Evolutionary conservation across 2,329 filamentous ascomycete species (phyloP), one percentile per base, ranked within the genome.

Genomic region (Clarireedia monteithiana): DNA sequence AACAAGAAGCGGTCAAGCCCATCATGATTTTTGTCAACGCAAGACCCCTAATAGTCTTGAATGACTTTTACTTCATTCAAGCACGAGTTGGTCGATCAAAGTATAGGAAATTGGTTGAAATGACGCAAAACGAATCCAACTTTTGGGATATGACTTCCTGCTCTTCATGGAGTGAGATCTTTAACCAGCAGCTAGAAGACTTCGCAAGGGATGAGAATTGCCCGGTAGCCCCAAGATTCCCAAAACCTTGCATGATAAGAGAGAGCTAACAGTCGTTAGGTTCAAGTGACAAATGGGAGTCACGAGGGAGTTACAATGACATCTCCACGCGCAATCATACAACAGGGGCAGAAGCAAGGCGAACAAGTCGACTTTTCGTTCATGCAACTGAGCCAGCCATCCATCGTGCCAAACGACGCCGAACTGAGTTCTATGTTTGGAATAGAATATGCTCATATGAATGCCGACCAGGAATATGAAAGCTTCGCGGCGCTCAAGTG

Each of bases 11-110:
- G 66, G 64, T 68, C 64, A 67, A 55, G 56, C 40, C 38, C 60
- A 59, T 62, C 54, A 64, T 20, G 55, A 68, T 69, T 62, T 59
- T 67, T 64, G 67, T 65, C 54, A 65, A 66, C 61, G 64, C 60
- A 61, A 54, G 59, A 44, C 62, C 63, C 64, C 62, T 63, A 56
- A 27, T 44, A 63, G 61, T 66, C 59, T 65, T 59, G 59, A 62
- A 64, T 53, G 60, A 59, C 58, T 63, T 64, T 59, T 56, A 56
- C 62, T 64, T 67, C 65, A 62, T 67, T 50, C 52, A 60, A 50
- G 48, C 42, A 53, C 55, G 62, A 36, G 59, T 58, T 62, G 42
- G 55, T 53, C 59, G 64, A 24, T 46, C 57, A 39, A 50, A 62
- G 56, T 60, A 65, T 60, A 59, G 59, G 62, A 60, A 57, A 52